Evolutionary conservation across 176 grass and related monocot genomes (phyloP).

Genomic region (Eragrostis nindensis): DNA sequence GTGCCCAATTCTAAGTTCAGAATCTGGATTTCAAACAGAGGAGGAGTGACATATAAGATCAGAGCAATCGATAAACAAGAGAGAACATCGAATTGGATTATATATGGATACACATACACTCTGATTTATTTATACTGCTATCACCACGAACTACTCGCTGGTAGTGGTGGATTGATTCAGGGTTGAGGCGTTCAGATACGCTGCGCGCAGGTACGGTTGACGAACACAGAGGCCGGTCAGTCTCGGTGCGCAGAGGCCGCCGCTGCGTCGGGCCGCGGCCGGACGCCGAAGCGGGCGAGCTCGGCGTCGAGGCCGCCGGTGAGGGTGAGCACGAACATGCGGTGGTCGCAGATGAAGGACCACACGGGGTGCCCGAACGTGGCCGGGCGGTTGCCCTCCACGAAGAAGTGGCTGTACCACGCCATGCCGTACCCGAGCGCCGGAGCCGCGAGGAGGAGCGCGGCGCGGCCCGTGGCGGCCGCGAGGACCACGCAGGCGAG

Average conservation of each 20-base stretch:
- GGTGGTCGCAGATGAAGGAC: conserved; percentile 80
- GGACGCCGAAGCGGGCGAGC: conserved; percentile 63
- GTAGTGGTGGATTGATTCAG: neutral
- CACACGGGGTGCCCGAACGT: conserved; percentile 79
- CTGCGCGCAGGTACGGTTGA: neutral
- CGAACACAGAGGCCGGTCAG: neutral
- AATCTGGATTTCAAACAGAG: neutral
- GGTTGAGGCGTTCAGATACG: neutral
- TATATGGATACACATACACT: neutral
- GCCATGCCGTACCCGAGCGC: conserved; percentile 72
- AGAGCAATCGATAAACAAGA: conserved; percentile 17
- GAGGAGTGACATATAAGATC: neutral
- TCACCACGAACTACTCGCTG: neutral
- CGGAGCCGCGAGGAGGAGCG: conserved; percentile 47
- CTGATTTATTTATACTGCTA: neutral
- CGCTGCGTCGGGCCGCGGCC: neutral
- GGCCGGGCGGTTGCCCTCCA: conserved; percentile 72
- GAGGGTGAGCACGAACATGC: conserved; percentile 76
- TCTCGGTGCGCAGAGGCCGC: conserved; percentile 27
- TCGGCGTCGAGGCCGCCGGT: conserved; percentile 69
- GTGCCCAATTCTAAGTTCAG: neutral
- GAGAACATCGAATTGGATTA: neutral
- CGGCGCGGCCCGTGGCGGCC: conserved; percentile 50
- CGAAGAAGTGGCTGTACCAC: conserved; percentile 93
- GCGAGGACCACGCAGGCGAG: conserved; percentile 57